Evolutionary conservation across 805 yeast species (phyloP).

Genomic region (Spathaspora boniae): DNA sequence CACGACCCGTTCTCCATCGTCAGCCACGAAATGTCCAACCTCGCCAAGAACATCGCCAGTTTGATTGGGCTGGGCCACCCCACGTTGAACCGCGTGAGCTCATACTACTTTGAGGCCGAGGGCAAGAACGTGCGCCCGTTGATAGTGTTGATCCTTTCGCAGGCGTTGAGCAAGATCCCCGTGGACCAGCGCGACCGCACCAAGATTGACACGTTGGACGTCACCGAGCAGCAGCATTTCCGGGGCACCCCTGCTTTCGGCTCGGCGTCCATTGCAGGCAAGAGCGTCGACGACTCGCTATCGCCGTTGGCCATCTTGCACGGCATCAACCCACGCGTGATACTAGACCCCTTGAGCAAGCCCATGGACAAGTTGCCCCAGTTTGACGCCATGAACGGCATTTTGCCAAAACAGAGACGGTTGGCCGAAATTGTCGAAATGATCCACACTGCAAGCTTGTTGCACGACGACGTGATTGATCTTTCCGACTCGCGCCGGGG

Average conservation of each 20-base stretch:
- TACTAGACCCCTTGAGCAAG: slow-evolving; percentile 77
- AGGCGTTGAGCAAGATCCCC: slow-evolving; percentile 79
- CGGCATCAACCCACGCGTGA: slow-evolving; percentile 83
- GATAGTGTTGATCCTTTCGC: slow-evolving; percentile 76
- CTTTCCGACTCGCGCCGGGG: slow-evolving; percentile 85
- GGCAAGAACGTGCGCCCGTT: slow-evolving; percentile 95
- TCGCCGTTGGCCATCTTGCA: slow-evolving; percentile 82
- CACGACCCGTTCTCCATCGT: slow-evolving; percentile 89
- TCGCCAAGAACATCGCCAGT: slow-evolving; percentile 82
- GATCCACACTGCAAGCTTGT: slow-evolving; percentile 94
- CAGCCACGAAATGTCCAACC: slow-evolving; percentile 84
- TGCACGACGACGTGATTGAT: slow-evolving; percentile 97
- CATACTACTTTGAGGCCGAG: slow-evolving; percentile 92
- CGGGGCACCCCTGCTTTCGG: slow-evolving; percentile 49
- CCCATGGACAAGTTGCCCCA: slow-evolving; percentile 73
- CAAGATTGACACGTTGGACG: slow-evolving; percentile 60
- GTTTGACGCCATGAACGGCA: slow-evolving; percentile 60
- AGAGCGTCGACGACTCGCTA: slow-evolving; percentile 58
- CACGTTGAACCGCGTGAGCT: slow-evolving; percentile 83
- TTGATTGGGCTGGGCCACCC: slow-evolving; percentile 94
- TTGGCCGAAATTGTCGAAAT: slow-evolving; percentile 96
- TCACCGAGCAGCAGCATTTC: slow-evolving; percentile 60
- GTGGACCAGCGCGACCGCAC: slow-evolving; percentile 60
- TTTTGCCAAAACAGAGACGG: slow-evolving; percentile 90
- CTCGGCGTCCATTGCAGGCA: slow-evolving; percentile 52